Evolutionary conservation across 73 alveolate genomes (phyloP).

Genomic region (Diophrys appendiculata): DNA sequence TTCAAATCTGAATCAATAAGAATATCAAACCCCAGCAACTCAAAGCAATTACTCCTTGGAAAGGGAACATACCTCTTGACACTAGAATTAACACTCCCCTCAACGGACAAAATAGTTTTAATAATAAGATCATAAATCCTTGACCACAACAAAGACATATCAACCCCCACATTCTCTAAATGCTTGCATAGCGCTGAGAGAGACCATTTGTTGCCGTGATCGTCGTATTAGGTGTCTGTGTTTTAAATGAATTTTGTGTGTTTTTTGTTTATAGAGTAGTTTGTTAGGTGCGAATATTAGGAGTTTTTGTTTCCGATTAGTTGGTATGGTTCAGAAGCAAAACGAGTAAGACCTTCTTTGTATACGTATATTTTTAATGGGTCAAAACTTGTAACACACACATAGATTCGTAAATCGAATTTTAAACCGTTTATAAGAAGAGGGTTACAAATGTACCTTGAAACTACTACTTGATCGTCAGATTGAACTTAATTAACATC

Average conservation of each 20-base stretch:
- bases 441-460: conserved; percentile 76
- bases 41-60: conserved; percentile 79
- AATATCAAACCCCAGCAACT: conserved; percentile 84
- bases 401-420: conserved; percentile 83
- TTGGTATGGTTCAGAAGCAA: conserved; percentile 59
- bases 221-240: conserved; percentile 58
- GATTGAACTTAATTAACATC: conserved; percentile 54
- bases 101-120: conserved; percentile 61
- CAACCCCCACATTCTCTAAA: conserved; percentile 67
- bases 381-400: conserved; percentile 69
- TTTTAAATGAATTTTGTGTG: conserved; percentile 62
- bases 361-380: conserved; percentile 79
- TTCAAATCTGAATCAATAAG: conserved; percentile 75
- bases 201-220: conserved; percentile 83
- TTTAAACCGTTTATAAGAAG: conserved; percentile 68
- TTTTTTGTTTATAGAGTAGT: conserved; percentile 77
- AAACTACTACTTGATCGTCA: conserved; percentile 59
- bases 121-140: conserved; percentile 78
- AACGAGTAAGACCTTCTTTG: conserved; percentile 76
- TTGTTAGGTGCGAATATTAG: conserved; percentile 72
- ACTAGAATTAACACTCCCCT: conserved; percentile 45
- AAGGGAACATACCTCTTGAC: conserved; percentile 57
- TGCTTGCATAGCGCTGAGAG: conserved; percentile 67
- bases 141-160: conserved; percentile 64
- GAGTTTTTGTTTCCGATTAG: conserved; percentile 27